phyloP scores from a whole-genome alignment of 306 rosid genomes.

The Lagenaria siceraria region DNA sequence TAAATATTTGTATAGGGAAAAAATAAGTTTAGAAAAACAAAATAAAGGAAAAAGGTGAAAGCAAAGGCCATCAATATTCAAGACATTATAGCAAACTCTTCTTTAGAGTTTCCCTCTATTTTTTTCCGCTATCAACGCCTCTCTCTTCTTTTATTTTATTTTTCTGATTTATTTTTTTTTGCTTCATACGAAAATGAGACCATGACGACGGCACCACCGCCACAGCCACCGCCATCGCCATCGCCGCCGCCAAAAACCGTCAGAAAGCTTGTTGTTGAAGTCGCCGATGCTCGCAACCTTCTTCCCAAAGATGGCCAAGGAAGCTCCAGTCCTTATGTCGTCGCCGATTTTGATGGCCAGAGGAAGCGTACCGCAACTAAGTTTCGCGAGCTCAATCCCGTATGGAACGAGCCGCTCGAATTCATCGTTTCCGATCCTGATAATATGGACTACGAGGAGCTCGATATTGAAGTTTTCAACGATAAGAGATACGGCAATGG shows the following conservation, averaged over 20 bases:
- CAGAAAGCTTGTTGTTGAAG: conserved; percentile 58
- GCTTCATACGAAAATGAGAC: conserved; percentile 22
- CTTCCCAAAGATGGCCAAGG: conserved; percentile 97
- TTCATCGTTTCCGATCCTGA: conserved; percentile 79
- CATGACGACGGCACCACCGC: conserved; percentile 38
- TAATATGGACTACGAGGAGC: conserved; percentile 72
- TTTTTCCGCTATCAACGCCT: conserved; percentile 40
- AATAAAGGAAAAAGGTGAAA: background rate
- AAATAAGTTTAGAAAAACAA: background rate
- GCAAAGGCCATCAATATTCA: conserved; percentile 1
- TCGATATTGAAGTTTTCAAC: conserved; percentile 76
- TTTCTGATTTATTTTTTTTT: background rate
- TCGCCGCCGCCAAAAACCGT: conserved; percentile 9
- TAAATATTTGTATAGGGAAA: background rate
- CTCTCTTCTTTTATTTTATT: background rate
- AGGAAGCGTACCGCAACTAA: conserved; percentile 61
- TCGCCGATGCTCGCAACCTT: conserved; percentile 70
- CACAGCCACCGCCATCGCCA: background rate
- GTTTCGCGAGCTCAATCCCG: conserved; percentile 61
- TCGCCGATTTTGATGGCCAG: conserved; percentile 79
- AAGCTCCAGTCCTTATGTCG: conserved; percentile 83
- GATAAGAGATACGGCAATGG: conserved; percentile 70
- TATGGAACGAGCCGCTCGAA: conserved; percentile 74
- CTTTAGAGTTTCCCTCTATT: background rate
- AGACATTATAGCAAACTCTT: background rate